phyloP scores from a whole-genome alignment of 1,139 yeast species.

The Candida tunisiensis region DNA sequence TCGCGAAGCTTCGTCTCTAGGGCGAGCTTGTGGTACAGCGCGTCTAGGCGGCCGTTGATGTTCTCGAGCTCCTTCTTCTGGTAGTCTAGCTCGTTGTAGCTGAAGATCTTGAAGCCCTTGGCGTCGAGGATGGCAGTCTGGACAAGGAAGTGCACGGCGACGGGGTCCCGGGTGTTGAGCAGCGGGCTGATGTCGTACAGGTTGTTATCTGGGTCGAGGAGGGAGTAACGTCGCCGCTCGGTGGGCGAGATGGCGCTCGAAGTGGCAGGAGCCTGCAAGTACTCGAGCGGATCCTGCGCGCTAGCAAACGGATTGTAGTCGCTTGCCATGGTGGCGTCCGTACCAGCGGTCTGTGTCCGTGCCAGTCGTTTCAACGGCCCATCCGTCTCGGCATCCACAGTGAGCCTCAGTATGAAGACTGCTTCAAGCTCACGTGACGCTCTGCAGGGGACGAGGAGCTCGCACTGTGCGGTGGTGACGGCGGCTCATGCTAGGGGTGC shows the following conservation, averaged over 20 bases:
- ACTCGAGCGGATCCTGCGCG: slow-evolving; percentile 22
- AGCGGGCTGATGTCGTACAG: slow-evolving; percentile 6
- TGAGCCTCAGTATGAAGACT: no score
- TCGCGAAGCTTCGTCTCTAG: slow-evolving; percentile 18
- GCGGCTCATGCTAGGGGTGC: no score
- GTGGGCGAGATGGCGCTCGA: slow-evolving; percentile 3
- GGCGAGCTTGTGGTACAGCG: slow-evolving; percentile 12
- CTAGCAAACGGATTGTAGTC: slow-evolving; percentile 20
- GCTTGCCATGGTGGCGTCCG: no score
- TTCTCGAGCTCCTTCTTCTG: slow-evolving; percentile 10
- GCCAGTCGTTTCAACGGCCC: no score
- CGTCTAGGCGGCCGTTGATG: slow-evolving; percentile 11
- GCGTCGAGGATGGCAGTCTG: slow-evolving; percentile 17
- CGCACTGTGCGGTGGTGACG: no score
- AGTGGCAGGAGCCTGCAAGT: slow-evolving; percentile 14
- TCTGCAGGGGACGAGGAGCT: no score
- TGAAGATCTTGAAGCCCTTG: slow-evolving; percentile 12
- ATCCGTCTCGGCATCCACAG: no score
- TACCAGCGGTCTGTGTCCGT: no score
- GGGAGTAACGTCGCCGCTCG: neutral
- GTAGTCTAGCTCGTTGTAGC: slow-evolving; percentile 17
- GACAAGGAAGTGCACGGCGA: slow-evolving; percentile 11
- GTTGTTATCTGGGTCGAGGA: neutral
- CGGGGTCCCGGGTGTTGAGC: slow-evolving; percentile 11
- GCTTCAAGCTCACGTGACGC: no score